phyloP scores from a whole-genome alignment of 2,329 filamentous ascomycete genomes.

The Waltergamsia citrina region DNA sequence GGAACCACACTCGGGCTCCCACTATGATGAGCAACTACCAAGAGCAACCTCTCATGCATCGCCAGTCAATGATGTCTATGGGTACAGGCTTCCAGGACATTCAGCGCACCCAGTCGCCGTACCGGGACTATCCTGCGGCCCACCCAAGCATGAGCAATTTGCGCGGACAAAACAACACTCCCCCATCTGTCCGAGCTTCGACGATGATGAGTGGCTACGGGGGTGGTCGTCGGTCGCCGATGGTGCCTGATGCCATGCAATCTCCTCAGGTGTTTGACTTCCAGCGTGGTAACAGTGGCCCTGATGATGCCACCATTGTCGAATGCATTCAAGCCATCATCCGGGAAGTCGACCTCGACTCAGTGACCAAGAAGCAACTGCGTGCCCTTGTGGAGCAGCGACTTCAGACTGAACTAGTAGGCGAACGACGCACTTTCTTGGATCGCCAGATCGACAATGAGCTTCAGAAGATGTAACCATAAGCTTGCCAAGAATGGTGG shows the following conservation, averaged over 20 bases:
- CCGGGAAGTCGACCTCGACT: slow-evolving; percentile 84
- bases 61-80: slow-evolving; percentile 66
- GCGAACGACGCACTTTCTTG: slow-evolving; percentile 81
- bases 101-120: slow-evolving; percentile 44
- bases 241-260: slow-evolving; percentile 36
- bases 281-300: slow-evolving; percentile 51
- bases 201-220: slow-evolving; percentile 36
- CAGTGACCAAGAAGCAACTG: slow-evolving; percentile 97
- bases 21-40: slow-evolving; percentile 35
- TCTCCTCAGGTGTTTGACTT: slow-evolving; percentile 51
- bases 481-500: neutral
- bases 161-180: slow-evolving; percentile 38
- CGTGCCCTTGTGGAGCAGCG: slow-evolving; percentile 86
- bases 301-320: slow-evolving; percentile 71
- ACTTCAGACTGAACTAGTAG: slow-evolving; percentile 77
- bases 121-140: slow-evolving; percentile 42
- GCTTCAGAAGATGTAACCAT: slow-evolving; percentile 80
- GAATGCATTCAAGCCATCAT: slow-evolving; percentile 79
- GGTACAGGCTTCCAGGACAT: slow-evolving; percentile 34
- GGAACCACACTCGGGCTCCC: slow-evolving; percentile 38
- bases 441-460: slow-evolving; percentile 90
- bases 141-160: slow-evolving; percentile 55
- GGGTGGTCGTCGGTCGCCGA: slow-evolving; percentile 34
- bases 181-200: slow-evolving; percentile 27
- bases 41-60: slow-evolving; percentile 41